phyloP scores from a whole-genome alignment of 441 rosid genomes.

The Iberis amara region DNA sequence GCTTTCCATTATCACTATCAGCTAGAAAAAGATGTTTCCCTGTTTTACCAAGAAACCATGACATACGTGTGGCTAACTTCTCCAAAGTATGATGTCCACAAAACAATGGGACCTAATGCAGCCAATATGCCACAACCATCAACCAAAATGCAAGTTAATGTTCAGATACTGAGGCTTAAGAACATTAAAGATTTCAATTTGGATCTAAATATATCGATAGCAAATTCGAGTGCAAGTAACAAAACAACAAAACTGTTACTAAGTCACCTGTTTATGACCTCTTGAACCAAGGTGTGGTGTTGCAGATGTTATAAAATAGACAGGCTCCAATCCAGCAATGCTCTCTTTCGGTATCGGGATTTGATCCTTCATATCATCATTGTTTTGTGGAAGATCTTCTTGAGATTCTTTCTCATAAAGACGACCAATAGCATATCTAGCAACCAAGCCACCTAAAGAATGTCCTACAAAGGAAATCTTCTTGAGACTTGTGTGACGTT shows the following conservation, averaged over 20 bases:
- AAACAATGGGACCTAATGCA: conserved; percentile 60
- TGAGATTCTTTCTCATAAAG: conserved; percentile 43
- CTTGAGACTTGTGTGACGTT: conserved; percentile 42
- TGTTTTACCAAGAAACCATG: conserved; percentile 72
- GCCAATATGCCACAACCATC: conserved; percentile 13
- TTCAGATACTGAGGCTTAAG: conserved; percentile 3
- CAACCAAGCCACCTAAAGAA: conserved; percentile 82
- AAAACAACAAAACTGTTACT: not conserved
- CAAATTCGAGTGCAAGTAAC: not conserved
- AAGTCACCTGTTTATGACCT: conserved; percentile 78
- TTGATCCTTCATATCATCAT: conserved; percentile 30
- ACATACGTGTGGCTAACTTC: conserved; percentile 45
- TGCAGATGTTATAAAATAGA: conserved; percentile 77
- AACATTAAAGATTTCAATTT: too few relatives aligned
- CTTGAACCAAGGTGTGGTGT: conserved; percentile 89
- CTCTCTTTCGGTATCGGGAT: conserved; percentile 32
- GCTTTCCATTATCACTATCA: conserved; percentile 50
- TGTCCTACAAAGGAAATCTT: conserved; percentile 79
- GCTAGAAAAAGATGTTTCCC: conserved; percentile 79
- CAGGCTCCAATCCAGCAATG: conserved; percentile 78
- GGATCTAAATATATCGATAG: conserved; percentile 4
- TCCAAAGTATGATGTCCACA: conserved; percentile 63
- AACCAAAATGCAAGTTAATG: conserved; percentile 5
- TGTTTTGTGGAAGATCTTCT: conserved; percentile 37
- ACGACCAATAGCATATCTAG: conserved; percentile 81